Percentiles rank a stretch among this genome's conserved stretches.
These are phyloP conservation scores for Ceratocystis papillata DNA, from an alignment of 2,329 filamentous ascomycete species.

Conservation along the genomic window DNA sequence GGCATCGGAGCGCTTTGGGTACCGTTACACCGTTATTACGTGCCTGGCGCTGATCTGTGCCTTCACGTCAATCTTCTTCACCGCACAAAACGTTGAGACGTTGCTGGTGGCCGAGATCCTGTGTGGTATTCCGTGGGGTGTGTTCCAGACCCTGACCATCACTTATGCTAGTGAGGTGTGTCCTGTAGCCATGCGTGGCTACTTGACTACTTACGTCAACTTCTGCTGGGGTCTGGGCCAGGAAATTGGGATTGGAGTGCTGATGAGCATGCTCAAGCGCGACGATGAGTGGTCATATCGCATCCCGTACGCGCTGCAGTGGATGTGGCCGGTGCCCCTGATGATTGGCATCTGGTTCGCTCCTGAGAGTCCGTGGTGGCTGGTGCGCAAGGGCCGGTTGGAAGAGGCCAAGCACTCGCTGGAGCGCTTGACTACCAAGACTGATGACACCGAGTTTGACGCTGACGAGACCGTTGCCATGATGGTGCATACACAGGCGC, in stretches of 20 bases:
- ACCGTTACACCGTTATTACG: slow-evolving; percentile 52
- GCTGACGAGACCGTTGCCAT: slow-evolving; percentile 77
- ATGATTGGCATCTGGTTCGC: slow-evolving; percentile 56
- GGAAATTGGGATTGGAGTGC: slow-evolving; percentile 61
- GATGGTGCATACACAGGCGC: slow-evolving; percentile 80
- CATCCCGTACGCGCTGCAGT: slow-evolving; percentile 62
- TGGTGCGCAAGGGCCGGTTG: slow-evolving; percentile 55
- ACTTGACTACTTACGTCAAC: slow-evolving; percentile 64
- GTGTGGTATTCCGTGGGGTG: slow-evolving; percentile 52
- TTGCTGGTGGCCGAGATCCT: slow-evolving; percentile 52
- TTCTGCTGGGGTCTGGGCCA: slow-evolving; percentile 71
- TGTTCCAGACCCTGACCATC: slow-evolving; percentile 48
- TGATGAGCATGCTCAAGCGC: slow-evolving; percentile 54
- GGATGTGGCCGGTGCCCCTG: slow-evolving; percentile 65
- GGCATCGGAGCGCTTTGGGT: slow-evolving; percentile 56
- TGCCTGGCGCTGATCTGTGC: slow-evolving; percentile 44
- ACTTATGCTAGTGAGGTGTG: slow-evolving; percentile 64
- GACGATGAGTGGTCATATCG: slow-evolving; percentile 58
- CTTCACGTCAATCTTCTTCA: slow-evolving; percentile 56
- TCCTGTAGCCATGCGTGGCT: slow-evolving; percentile 59
- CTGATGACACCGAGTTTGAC: slow-evolving; percentile 60
- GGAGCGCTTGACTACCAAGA: slow-evolving; percentile 51
- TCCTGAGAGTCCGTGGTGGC: slow-evolving; percentile 64
- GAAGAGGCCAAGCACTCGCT: slow-evolving; percentile 57
- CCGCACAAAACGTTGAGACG: slow-evolving; percentile 47